Conservation (phyloP, 345 rosid species). For the Rhizophora mangle region DNA sequence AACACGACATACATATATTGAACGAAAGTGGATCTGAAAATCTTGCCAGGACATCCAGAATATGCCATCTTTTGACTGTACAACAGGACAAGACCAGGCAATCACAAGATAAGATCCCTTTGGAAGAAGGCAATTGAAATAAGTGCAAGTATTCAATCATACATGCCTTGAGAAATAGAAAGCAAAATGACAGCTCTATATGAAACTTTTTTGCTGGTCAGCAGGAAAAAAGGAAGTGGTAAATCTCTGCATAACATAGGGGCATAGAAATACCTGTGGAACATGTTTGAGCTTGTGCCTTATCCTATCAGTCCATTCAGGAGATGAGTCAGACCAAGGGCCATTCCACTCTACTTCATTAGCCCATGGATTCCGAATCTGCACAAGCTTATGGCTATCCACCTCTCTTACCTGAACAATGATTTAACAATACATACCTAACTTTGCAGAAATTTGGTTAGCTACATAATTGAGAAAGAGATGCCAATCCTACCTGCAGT, state of each 20-base stretch:
- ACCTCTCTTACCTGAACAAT: slow-evolving; percentile 86
- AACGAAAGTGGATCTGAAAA: slow-evolving; percentile 97
- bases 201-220: neutral
- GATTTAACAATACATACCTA: neutral
- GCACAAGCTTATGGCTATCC: slow-evolving; percentile 98
- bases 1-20: slow-evolving; percentile 97
- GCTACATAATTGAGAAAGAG: slow-evolving; percentile 5
- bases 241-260: neutral
- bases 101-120: neutral
- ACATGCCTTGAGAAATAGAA: neutral
- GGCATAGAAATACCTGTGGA: slow-evolving; percentile 59
- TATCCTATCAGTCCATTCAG: slow-evolving; percentile 97
- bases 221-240: slow-evolving; percentile 6
- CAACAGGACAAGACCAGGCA: slow-evolving; percentile 24
- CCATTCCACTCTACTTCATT: slow-evolving; percentile 99
- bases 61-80: slow-evolving; percentile 97
- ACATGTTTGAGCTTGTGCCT: slow-evolving; percentile 92
- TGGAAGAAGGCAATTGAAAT: neutral
- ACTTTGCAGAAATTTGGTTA: slow-evolving; percentile 1
- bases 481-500: slow-evolving; percentile 60
- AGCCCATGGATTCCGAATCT: slow-evolving; percentile 99
- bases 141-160: slow-evolving; percentile 9
- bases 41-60: slow-evolving; percentile 99
- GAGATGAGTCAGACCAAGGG: slow-evolving; percentile 96
- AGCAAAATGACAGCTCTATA: neutral